Evolutionary conservation across 2,329 filamentous ascomycete species (phyloP).

Genomic region (Endocalyx cinctus): DNA sequence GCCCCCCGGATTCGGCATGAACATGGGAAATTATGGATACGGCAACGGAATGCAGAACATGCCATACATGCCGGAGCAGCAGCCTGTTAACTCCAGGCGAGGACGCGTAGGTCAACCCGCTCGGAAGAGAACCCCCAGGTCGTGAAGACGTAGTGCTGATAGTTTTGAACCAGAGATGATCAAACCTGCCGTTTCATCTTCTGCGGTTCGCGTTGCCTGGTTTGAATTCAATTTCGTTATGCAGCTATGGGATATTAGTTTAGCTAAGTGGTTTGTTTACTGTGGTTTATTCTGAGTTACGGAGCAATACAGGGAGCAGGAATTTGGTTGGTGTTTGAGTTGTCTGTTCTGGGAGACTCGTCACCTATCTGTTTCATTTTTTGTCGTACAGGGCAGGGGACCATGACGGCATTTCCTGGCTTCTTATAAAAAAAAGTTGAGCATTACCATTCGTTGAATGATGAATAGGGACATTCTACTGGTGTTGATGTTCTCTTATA

Average conservation of each 20-base stretch:
- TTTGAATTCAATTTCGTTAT: too few relatives aligned
- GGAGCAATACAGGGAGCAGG: conserved; percentile 5
- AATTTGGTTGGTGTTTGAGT: conserved; percentile 1
- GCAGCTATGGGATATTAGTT: conserved; percentile 22
- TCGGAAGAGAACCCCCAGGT: conserved; percentile 28
- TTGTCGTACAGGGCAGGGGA: conserved; percentile 20
- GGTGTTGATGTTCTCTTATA: too few relatives aligned
- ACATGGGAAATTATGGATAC: conserved; percentile 27
- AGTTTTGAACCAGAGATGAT: conserved; percentile 25
- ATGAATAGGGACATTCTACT: too few relatives aligned
- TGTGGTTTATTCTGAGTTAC: conserved; percentile 20
- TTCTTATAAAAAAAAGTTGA: too few relatives aligned
- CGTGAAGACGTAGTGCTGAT: conserved; percentile 22
- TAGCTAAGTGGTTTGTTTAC: too few relatives aligned
- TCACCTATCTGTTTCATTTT: too few relatives aligned
- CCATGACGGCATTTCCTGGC: conserved; percentile 20
- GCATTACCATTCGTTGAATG: too few relatives aligned
- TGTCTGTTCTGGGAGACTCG: conserved; percentile 14
- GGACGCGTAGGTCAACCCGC: conserved; percentile 51
- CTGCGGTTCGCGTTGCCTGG: conserved; percentile 1
- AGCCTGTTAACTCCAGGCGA: conserved; percentile 51
- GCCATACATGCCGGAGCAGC: conserved; percentile 53
- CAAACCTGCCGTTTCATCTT: conserved; percentile 2
- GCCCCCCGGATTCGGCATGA: conserved; percentile 28
- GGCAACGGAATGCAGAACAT: conserved; percentile 43